Conservation (phyloP, 2,329 filamentous ascomycete species). For the Clarireedia paspali region DNA sequence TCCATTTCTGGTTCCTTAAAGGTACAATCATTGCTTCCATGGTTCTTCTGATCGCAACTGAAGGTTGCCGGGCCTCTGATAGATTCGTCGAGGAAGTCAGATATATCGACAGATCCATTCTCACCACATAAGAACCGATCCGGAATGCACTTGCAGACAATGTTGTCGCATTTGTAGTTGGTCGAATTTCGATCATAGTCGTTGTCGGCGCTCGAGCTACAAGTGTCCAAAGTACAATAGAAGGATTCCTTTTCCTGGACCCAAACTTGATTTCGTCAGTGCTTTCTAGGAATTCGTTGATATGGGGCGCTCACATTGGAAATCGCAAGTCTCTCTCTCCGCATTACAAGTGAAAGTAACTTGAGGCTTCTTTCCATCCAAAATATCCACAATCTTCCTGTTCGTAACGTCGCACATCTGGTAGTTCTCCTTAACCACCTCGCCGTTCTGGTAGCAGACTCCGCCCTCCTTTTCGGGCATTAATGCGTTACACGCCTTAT, state of each 20-base stretch:
- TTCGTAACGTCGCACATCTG: constrained; percentile 99
- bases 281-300: not conserved
- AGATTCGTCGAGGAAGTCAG: constrained; percentile 73
- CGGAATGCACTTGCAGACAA: constrained; percentile 80
- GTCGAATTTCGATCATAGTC: constrained; percentile 70
- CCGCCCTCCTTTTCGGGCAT: constrained; percentile 78
- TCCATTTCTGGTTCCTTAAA: constrained; percentile 95
- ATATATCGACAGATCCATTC: constrained; percentile 82
- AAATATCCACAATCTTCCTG: constrained; percentile 78
- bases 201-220: constrained; percentile 63
- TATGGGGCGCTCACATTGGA: constrained; percentile 63
- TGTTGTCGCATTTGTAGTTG: constrained; percentile 74
- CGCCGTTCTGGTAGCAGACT: constrained; percentile 85
- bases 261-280: constrained; percentile 59
- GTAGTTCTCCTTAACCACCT: constrained; percentile 89
- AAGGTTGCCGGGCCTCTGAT: constrained; percentile 88
- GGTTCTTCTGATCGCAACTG: constrained; percentile 59
- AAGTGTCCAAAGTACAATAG: constrained; percentile 84
- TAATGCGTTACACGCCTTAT: constrained; percentile 78
- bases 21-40: constrained; percentile 57
- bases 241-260: constrained; percentile 91
- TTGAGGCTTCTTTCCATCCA: constrained; percentile 79
- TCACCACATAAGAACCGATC: constrained; percentile 93
- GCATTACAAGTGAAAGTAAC: constrained; percentile 89
- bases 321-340: constrained; percentile 72